Evolutionary conservation across 805 yeast species (phyloP).

Genomic region (Schizosaccharomyces pombe): DNA sequence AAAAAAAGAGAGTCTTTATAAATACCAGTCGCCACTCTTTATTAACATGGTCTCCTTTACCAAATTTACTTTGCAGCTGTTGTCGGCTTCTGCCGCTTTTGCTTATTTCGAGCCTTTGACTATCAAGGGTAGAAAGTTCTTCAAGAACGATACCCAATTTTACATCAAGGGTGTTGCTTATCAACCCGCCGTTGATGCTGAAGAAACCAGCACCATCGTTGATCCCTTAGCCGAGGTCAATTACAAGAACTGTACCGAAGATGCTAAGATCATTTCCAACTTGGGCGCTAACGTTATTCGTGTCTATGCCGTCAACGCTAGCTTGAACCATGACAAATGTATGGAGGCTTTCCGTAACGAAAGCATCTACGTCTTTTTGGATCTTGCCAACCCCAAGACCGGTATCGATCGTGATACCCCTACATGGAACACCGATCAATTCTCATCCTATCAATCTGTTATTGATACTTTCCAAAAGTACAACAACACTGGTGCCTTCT

Average conservation of each 20-base stretch:
- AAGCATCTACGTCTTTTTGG: slow-evolving; percentile 77
- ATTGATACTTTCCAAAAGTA: slow-evolving; percentile 57
- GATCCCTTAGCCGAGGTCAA: slow-evolving; percentile 59
- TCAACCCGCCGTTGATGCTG: slow-evolving; percentile 40
- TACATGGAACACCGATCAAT: slow-evolving; percentile 21
- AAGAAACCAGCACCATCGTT: slow-evolving; percentile 22
- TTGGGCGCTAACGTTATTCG: slow-evolving; percentile 54
- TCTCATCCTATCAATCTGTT: slow-evolving; percentile 56
- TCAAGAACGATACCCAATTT: slow-evolving; percentile 54
- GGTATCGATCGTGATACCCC: slow-evolving; percentile 63
- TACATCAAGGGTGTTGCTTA: slow-evolving; percentile 63
- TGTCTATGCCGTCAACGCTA: slow-evolving; percentile 62
- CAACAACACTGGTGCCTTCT: slow-evolving; percentile 67
- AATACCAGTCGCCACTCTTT: no score
- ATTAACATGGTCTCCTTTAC: no score
- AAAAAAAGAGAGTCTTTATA: no score
- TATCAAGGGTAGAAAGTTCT: slow-evolving; percentile 21
- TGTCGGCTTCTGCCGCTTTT: neutral
- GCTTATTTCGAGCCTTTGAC: neutral
- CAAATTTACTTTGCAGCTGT: no score
- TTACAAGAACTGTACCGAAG: slow-evolving; percentile 43
- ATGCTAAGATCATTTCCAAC: slow-evolving; percentile 44
- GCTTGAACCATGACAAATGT: slow-evolving; percentile 45
- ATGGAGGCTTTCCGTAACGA: slow-evolving; percentile 51
- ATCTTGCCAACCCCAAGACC: slow-evolving; percentile 59